phyloP scores from a whole-genome alignment of 352 stramenopile species.

The Pythium apleroticum region DNA sequence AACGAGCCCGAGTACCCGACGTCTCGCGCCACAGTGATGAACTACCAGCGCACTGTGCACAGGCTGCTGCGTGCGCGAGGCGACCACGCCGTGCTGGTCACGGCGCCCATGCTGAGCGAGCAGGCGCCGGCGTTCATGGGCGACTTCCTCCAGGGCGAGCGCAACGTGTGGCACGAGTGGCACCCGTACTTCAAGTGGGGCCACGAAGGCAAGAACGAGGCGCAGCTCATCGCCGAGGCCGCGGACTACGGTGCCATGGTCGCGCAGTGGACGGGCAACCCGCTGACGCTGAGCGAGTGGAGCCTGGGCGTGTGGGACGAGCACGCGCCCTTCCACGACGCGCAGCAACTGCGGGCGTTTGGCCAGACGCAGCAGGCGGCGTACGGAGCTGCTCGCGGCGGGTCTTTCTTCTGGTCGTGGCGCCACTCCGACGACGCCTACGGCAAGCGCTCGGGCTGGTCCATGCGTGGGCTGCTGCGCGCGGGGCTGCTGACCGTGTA shows the following conservation, averaged over 20 bases:
- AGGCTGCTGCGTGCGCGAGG: conserved; percentile 19
- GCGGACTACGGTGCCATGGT: conserved; percentile 22
- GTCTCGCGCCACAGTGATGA: conserved; percentile 14
- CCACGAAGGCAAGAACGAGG: conserved; percentile 28
- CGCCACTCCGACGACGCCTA: conserved; percentile 29
- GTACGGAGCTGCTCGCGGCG: conserved; percentile 20
- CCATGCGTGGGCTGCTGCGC: conserved; percentile 26
- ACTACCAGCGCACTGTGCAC: conserved; percentile 32
- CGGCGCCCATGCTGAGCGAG: conserved; percentile 24
- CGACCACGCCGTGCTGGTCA: conserved; percentile 33
- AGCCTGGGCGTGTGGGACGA: conserved; percentile 26
- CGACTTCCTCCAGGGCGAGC: conserved; percentile 16
- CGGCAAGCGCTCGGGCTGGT: conserved; percentile 31
- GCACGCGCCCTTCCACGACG: conserved; percentile 21
- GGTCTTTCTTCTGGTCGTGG: conserved; percentile 35
- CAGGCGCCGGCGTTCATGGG: conserved; percentile 25
- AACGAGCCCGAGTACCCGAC: conserved; percentile 34
- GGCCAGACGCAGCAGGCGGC: conserved; percentile 20
- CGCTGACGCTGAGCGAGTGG: conserved; percentile 37
- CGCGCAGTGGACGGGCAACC: conserved; percentile 29
- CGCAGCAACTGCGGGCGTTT: conserved; percentile 10
- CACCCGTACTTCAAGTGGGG: conserved; percentile 46
- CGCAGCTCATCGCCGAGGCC: conserved; percentile 26
- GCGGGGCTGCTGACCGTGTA: conserved; percentile 14
- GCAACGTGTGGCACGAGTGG: conserved; percentile 41